These are phyloP conservation scores for Tylopilus plumbeoviolaceoides DNA, from an alignment of 768 basidiomycete species.

Conservation along the genomic window DNA sequence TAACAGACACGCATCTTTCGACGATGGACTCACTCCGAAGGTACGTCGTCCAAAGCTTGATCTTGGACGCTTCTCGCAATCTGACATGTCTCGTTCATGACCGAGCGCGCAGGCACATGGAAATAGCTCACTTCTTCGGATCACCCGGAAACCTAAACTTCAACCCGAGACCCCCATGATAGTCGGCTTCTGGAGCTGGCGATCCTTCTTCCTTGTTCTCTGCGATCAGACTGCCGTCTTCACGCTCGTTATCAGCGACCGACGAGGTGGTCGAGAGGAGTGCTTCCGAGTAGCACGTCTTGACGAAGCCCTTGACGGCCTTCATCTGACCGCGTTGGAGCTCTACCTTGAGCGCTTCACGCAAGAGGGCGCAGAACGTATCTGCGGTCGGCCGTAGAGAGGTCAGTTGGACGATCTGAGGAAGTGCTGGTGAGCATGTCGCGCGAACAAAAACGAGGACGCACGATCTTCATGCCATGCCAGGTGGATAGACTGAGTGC, in stretches of 20 bases:
- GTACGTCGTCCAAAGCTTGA: slow-evolving; percentile 93
- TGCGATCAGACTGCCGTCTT: slow-evolving; percentile 60
- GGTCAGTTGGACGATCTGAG: slow-evolving; percentile 88
- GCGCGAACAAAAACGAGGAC: slow-evolving; percentile 6
- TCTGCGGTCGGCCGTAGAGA: slow-evolving; percentile 92
- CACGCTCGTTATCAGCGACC: slow-evolving; percentile 61
- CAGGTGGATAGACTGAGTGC: slow-evolving; percentile 92
- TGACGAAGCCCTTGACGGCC: slow-evolving; percentile 81
- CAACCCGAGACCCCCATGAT: slow-evolving; percentile 76
- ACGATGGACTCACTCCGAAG: slow-evolving; percentile 53
- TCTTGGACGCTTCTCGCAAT: slow-evolving; percentile 87
- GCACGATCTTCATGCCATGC: slow-evolving; percentile 91
- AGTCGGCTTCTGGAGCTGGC: slow-evolving; percentile 45
- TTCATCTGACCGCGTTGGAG: slow-evolving; percentile 94
- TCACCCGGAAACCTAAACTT: slow-evolving; percentile 91
- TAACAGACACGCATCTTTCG: slow-evolving; percentile 5
- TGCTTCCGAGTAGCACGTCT: slow-evolving; percentile 93
- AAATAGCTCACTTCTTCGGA: slow-evolving; percentile 68
- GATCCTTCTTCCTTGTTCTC: slow-evolving; percentile 47
- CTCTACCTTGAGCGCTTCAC: slow-evolving; percentile 85
- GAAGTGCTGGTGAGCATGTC: slow-evolving; percentile 1
- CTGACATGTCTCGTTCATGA: slow-evolving; percentile 35
- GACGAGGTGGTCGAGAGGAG: slow-evolving; percentile 57
- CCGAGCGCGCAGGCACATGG: neutral
- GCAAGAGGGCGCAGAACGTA: slow-evolving; percentile 83